Evolutionary conservation across 257 asterid genomes (phyloP).

Genomic region (Penstemon davidsonii): DNA sequence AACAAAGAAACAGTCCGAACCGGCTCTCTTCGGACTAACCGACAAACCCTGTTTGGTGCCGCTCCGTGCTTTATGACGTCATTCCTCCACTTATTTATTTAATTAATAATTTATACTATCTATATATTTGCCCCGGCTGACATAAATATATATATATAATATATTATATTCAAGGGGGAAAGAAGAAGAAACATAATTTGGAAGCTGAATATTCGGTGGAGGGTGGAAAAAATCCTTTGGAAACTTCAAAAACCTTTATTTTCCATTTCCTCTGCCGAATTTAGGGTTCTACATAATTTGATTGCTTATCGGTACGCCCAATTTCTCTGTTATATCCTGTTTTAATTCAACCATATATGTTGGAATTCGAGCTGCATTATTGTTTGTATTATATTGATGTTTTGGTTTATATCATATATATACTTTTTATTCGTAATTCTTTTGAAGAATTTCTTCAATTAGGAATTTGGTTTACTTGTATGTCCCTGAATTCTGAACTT

Average conservation of each 20-base stretch:
- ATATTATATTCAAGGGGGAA: neutral
- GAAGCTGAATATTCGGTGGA: constrained; percentile 20
- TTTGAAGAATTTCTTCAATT: no score
- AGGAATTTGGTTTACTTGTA: neutral
- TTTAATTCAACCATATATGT: no score
- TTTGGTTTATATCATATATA: neutral
- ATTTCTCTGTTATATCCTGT: neutral
- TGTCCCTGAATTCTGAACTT: no score
- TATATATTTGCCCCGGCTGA: constrained; percentile 1
- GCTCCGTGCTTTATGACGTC: no score
- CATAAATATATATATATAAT: neutral
- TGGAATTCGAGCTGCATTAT: no score
- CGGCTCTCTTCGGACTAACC: constrained; percentile 12
- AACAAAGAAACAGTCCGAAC: neutral
- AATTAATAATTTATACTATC: no score
- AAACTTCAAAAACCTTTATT: constrained; percentile 20
- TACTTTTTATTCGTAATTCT: no score
- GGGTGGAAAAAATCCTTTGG: constrained; percentile 30
- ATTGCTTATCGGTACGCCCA: constrained; percentile 32
- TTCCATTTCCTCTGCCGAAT: constrained; percentile 14
- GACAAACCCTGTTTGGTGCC: constrained; percentile 20
- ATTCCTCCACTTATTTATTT: constrained; percentile 2
- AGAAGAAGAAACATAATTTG: constrained; percentile 10
- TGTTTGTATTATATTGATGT: neutral
- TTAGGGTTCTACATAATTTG: constrained; percentile 24